These are phyloP conservation scores for Apiospora hydei DNA, from an alignment of 2,329 filamentous ascomycete species.

Conservation along the genomic window DNA sequence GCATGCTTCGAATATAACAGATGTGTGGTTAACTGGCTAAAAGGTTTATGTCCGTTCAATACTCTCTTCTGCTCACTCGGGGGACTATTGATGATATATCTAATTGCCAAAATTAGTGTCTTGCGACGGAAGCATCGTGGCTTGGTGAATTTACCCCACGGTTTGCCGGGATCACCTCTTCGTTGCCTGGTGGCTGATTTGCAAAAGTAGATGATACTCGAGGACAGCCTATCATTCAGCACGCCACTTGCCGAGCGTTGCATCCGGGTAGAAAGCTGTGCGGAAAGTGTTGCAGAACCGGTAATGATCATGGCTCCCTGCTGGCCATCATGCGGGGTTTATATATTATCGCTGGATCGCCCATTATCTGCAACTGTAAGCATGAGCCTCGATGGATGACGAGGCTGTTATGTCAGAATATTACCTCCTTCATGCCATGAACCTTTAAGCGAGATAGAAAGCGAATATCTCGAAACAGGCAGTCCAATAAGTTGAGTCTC, in stretches of 20 bases:
- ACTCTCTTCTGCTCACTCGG: neutral
- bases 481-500: neutral
- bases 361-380: neutral
- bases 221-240: neutral
- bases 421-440: neutral
- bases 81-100: too few species aligned
- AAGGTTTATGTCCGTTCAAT: too few species aligned
- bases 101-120: neutral
- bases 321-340: constrained; percentile 8
- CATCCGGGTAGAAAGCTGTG: neutral
- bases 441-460: neutral
- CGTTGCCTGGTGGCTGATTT: neutral
- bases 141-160: neutral
- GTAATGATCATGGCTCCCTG: neutral
- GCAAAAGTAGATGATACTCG: neutral
- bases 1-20: neutral
- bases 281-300: neutral
- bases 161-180: constrained; percentile 1
- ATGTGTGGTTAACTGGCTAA: neutral
- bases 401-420: neutral
- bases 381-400: neutral
- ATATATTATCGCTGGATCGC: neutral
- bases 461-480: neutral
- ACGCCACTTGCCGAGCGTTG: neutral
- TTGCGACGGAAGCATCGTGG: neutral